phyloP scores from a whole-genome alignment of 768 basidiomycete genomes.

The Tricholoma bakamatsutake region DNA sequence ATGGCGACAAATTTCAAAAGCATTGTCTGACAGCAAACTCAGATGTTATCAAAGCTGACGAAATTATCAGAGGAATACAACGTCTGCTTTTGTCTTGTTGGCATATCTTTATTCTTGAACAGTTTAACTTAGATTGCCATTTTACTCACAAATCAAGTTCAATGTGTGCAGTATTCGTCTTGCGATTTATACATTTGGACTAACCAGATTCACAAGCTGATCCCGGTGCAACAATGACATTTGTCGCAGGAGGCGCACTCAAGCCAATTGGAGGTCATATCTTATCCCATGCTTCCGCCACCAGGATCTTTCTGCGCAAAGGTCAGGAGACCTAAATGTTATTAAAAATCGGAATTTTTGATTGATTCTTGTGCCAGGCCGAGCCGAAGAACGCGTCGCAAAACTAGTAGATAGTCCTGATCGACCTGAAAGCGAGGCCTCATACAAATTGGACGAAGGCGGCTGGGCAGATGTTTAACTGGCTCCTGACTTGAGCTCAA shows the following conservation, averaged over 20 bases:
- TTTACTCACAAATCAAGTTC: conserved; percentile 90
- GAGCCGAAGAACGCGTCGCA: conserved; percentile 86
- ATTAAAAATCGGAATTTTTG: not conserved
- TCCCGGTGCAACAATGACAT: conserved; percentile 92
- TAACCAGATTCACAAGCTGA: conserved; percentile 49
- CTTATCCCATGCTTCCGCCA: conserved; percentile 84
- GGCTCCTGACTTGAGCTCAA: too few relatives aligned
- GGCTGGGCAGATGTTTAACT: conserved; percentile 80
- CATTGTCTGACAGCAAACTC: not conserved
- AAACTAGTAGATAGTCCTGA: conserved; percentile 89
- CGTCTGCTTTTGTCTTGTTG: conserved; percentile 30
- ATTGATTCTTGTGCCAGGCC: conserved; percentile 34
- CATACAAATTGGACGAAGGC: conserved; percentile 87
- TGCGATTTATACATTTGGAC: not conserved
- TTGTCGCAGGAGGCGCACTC: conserved; percentile 88
- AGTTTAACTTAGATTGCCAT: conserved; percentile 59
- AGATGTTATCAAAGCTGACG: conserved; percentile 89
- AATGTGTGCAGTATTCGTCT: conserved; percentile 46
- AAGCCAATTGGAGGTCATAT: conserved; percentile 92
- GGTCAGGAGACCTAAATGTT: conserved; percentile 33
- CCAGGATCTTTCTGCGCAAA: conserved; percentile 83
- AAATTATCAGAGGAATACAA: conserved; percentile 93
- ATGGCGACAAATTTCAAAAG: not conserved
- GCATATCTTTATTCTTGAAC: conserved; percentile 3
- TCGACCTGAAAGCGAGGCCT: conserved; percentile 84